A percentile compares a stretch with the other conserved stretches of the same genome.
These are phyloP conservation scores for Fusarium sp. DNA, from an alignment of 2,329 filamentous ascomycete genomes.

Conservation along the genomic window DNA sequence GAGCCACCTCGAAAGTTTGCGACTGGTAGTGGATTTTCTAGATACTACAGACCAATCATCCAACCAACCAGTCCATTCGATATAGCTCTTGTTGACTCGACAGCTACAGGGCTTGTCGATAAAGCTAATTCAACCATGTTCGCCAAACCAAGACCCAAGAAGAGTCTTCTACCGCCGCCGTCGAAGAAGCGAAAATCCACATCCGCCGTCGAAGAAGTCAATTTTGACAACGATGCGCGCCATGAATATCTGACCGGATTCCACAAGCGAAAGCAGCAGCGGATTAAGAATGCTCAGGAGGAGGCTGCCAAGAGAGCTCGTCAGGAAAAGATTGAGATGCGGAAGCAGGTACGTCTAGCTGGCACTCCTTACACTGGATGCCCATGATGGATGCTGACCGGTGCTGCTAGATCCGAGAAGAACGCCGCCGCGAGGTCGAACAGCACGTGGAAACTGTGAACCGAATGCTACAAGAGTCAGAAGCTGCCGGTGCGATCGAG, in stretches of 20 bases:
- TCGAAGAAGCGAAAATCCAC: slow-evolving; percentile 74
- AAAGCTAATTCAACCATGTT: slow-evolving; percentile 54
- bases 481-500: slow-evolving; percentile 52
- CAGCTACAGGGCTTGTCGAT: neutral
- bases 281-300: slow-evolving; percentile 87
- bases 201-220: slow-evolving; percentile 78
- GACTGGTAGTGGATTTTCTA: slow-evolving; percentile 29
- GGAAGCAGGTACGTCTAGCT: slow-evolving; percentile 74
- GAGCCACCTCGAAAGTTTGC: slow-evolving; percentile 37
- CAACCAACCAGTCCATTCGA: slow-evolving; percentile 8
- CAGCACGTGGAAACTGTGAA: slow-evolving; percentile 84
- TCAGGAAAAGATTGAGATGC: slow-evolving; percentile 77
- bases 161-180: slow-evolving; percentile 65
- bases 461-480: slow-evolving; percentile 71
- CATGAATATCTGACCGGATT: slow-evolving; percentile 94
- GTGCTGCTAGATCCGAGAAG: slow-evolving; percentile 76
- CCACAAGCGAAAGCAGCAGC: slow-evolving; percentile 91
- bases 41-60: neutral
- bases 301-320: slow-evolving; percentile 80
- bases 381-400: slow-evolving; percentile 23
- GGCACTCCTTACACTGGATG: neutral
- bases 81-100: neutral
- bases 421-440: slow-evolving; percentile 83
- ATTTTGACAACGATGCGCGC: slow-evolving; percentile 82
- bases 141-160: slow-evolving; percentile 68